These are phyloP conservation scores for Anisodus acutangulus DNA, from an alignment of 257 asterid species.

Conservation along the genomic window DNA sequence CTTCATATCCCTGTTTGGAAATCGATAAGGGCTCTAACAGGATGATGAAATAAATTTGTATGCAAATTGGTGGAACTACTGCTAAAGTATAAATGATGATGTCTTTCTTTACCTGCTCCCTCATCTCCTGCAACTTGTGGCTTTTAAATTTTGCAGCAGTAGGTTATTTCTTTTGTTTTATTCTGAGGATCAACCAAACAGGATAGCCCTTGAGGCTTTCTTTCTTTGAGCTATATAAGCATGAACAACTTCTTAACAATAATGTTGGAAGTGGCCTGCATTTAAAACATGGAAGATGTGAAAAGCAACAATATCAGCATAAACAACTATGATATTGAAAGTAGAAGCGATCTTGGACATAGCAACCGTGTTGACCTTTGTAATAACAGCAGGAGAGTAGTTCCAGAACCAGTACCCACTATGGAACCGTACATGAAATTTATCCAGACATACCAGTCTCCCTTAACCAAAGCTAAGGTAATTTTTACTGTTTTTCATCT, in stretches of 20 bases:
- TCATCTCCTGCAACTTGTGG: neutral
- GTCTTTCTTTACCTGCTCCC: conserved; percentile 23
- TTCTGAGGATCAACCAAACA: neutral
- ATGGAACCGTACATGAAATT: conserved; percentile 43
- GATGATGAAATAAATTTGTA: conserved; percentile 12
- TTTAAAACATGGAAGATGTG: neutral
- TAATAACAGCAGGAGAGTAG: conserved; percentile 21
- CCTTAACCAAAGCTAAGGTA: conserved; percentile 43
- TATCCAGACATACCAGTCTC: conserved; percentile 41
- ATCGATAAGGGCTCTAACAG: neutral
- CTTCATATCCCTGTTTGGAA: neutral
- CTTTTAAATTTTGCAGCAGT: neutral
- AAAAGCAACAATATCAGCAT: conserved; percentile 26
- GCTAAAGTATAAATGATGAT: neutral
- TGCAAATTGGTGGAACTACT: conserved; percentile 12
- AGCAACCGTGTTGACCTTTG: conserved; percentile 26
- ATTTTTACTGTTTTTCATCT: neutral
- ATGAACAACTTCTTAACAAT: neutral
- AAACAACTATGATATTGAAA: conserved; percentile 32
- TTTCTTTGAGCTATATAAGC: neutral
- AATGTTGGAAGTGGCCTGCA: neutral
- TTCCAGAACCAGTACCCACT: neutral
- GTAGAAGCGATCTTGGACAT: neutral
- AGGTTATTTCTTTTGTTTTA: neutral
- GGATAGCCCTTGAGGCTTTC: neutral